These are phyloP conservation scores for Cutaneotrichosporon curvatum DNA, from an alignment of 1,284 basidiomycete species.

Conservation along the genomic window DNA sequence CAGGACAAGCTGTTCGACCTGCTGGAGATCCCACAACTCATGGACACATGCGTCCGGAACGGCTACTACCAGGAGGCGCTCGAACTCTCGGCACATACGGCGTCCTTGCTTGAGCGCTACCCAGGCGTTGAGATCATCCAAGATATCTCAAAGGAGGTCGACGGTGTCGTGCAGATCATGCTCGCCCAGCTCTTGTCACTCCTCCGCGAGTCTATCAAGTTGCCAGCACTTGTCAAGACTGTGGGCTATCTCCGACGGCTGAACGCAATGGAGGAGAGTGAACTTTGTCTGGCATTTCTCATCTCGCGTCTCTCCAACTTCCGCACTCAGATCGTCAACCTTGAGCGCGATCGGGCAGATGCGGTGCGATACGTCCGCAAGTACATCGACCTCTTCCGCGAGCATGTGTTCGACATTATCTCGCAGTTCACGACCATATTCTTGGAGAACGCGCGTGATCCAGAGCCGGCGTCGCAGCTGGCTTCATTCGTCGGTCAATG, in stretches of 20 bases:
- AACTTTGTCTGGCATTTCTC: slow-evolving; percentile 63
- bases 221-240: slow-evolving; percentile 81
- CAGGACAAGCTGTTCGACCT: slow-evolving; percentile 85
- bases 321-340: slow-evolving; percentile 44
- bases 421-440: slow-evolving; percentile 86
- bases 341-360: slow-evolving; percentile 53
- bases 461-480: slow-evolving; percentile 50
- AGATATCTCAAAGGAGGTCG: slow-evolving; percentile 64
- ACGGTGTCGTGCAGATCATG: slow-evolving; percentile 53
- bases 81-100: slow-evolving; percentile 65
- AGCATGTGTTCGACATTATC: slow-evolving; percentile 84
- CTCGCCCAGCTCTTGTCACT: slow-evolving; percentile 62
- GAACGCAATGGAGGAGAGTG: slow-evolving; percentile 56
- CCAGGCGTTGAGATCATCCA: slow-evolving; percentile 49
- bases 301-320: slow-evolving; percentile 57
- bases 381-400: slow-evolving; percentile 85
- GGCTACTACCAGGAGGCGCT: slow-evolving; percentile 86
- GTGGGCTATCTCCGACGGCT: slow-evolving; percentile 77
- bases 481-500: slow-evolving; percentile 52
- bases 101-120: slow-evolving; percentile 48
- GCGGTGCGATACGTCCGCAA: slow-evolving; percentile 69
- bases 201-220: slow-evolving; percentile 74
- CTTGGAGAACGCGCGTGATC: slow-evolving; percentile 51
- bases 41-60: slow-evolving; percentile 84
- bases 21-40: slow-evolving; percentile 78